A percentile compares a stretch with the other conserved stretches of the same genome.
Conservation (phyloP, 192 early-diverging fungal genomes). For the Coemansia sp. region DNA sequence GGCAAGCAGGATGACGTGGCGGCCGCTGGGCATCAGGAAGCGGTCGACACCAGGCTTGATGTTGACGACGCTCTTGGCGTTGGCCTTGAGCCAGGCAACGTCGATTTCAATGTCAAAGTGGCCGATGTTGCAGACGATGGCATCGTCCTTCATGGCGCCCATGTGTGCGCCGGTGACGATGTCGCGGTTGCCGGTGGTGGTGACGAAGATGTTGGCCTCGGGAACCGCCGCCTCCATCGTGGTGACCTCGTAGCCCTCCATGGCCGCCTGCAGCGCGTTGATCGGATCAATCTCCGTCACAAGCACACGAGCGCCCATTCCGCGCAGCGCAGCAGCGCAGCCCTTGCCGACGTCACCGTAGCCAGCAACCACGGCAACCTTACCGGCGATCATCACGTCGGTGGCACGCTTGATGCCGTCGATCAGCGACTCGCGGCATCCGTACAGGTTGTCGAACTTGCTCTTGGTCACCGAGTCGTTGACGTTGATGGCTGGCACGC, state of each 20-base stretch:
- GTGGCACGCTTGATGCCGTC: slow-evolving; percentile 99
- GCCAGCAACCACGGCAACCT: slow-evolving; percentile 96
- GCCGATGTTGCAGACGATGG: slow-evolving; percentile 99
- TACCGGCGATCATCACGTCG: slow-evolving; percentile 99
- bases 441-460: slow-evolving; percentile 99
- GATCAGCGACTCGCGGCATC: slow-evolving; percentile 98
- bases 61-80: slow-evolving; percentile 84
- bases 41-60: slow-evolving; percentile 99
- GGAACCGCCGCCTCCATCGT: slow-evolving; percentile 94
- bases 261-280: slow-evolving; percentile 98
- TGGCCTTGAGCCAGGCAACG: slow-evolving; percentile 96
- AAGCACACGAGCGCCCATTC: slow-evolving; percentile 97
- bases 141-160: slow-evolving; percentile 93
- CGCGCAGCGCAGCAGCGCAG: slow-evolving; percentile 94
- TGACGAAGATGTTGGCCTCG: slow-evolving; percentile 98
- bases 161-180: slow-evolving; percentile 96
- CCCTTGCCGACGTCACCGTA: slow-evolving; percentile 99
- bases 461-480: slow-evolving; percentile 99
- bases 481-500: slow-evolving; percentile 99
- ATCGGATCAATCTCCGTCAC: slow-evolving; percentile 99
- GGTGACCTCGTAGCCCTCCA: slow-evolving; percentile 99
- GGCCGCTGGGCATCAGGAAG: slow-evolving; percentile 86
- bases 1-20: slow-evolving; percentile 95
- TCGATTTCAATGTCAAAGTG: slow-evolving; percentile 99
- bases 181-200: slow-evolving; percentile 98